A percentile compares a stretch with the other conserved stretches of the same genome.
These are phyloP conservation scores for Barbatosphaeria neglecta DNA, from an alignment of 495 filamentous ascomycete species.

Conservation along the genomic window DNA sequence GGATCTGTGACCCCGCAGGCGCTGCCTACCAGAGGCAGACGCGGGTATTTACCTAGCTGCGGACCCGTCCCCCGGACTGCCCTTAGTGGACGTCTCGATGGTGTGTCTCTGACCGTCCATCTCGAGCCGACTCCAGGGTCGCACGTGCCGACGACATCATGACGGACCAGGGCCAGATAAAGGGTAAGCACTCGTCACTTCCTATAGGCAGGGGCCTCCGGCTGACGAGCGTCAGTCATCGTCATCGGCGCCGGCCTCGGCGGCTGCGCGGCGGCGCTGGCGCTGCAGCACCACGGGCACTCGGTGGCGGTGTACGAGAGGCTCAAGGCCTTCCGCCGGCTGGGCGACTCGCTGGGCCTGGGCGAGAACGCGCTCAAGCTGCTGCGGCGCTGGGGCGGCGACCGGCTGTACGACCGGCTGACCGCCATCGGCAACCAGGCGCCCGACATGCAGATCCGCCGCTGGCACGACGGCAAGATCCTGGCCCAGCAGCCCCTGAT, in stretches of 20 bases:
- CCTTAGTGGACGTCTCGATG: background rate
- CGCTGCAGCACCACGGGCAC: slow-evolving; percentile 41
- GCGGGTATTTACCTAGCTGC: too few relatives aligned
- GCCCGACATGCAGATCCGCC: slow-evolving; percentile 39
- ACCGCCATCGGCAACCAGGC: slow-evolving; percentile 42
- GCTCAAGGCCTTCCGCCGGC: slow-evolving; percentile 32
- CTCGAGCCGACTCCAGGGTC: too few relatives aligned
- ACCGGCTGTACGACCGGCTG: slow-evolving; percentile 26
- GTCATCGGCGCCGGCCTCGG: slow-evolving; percentile 43
- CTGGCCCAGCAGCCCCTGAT: slow-evolving; percentile 42
- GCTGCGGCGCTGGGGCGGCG: slow-evolving; percentile 35
- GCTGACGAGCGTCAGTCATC: slow-evolving; percentile 20
- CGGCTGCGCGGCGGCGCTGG: slow-evolving; percentile 41
- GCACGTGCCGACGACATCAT: background rate
- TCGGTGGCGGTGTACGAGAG: slow-evolving; percentile 38
- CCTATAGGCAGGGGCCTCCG: background rate
- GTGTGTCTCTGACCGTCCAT: too few relatives aligned
- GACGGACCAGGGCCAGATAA: background rate
- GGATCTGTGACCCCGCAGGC: too few relatives aligned
- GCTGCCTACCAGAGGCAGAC: too few relatives aligned
- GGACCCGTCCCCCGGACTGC: too few relatives aligned
- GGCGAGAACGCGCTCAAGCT: slow-evolving; percentile 41
- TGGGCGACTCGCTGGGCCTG: slow-evolving; percentile 40
- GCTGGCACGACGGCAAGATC: slow-evolving; percentile 39
- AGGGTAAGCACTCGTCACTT: background rate